A percentile compares a stretch with the other conserved stretches of the same genome.
Evolutionary conservation across 2,329 filamentous ascomycete species (phyloP).

Genomic region (Neurospora crassa): DNA sequence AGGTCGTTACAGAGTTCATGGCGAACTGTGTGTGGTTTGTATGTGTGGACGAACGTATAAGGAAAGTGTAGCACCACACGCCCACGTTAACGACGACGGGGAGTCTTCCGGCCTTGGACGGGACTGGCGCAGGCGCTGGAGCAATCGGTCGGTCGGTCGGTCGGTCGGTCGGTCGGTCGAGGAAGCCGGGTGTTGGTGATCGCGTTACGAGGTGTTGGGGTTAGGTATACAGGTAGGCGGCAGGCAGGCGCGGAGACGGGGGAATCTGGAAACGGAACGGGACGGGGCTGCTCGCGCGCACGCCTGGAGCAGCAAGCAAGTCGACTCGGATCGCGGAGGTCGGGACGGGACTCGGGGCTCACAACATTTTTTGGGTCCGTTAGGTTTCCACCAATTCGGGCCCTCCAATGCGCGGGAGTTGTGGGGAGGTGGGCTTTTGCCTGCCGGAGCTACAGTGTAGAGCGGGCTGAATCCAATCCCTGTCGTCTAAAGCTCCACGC

Average conservation of each 20-base stretch:
- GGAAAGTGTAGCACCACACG: neutral
- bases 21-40: neutral
- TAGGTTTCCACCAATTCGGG: slow-evolving; percentile 2
- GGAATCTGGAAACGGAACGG: neutral
- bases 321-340: neutral
- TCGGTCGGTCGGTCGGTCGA: neutral
- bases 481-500: neutral
- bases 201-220: neutral
- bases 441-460: neutral
- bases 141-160: neutral
- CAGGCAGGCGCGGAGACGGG: neutral
- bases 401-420: slow-evolving; percentile 1
- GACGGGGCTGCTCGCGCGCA: neutral
- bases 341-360: slow-evolving; percentile 1
- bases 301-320: neutral
- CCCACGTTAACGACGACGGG: neutral
- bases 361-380: slow-evolving; percentile 8
- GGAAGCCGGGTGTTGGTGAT: neutral
- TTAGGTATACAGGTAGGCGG: neutral
- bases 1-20: slow-evolving; percentile 3
- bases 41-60: neutral
- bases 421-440: neutral
- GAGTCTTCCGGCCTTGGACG: neutral
- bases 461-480: neutral
- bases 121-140: neutral